Evolutionary conservation across 331 rosid genomes (phyloP), one percentile per base, ranked within the genome.

Genomic region (Quercus lobata): DNA sequence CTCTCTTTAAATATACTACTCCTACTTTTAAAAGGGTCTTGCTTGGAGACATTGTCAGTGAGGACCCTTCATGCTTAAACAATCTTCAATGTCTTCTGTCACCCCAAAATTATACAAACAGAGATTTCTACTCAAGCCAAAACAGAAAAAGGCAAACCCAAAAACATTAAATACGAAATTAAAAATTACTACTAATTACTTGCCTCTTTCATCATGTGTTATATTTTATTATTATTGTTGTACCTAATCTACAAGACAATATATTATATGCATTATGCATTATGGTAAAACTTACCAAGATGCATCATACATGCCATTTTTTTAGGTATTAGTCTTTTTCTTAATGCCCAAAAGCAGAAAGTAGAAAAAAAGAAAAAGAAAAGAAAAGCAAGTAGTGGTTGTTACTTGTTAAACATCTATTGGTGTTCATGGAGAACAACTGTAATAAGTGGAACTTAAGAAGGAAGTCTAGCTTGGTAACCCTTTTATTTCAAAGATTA

Each of bases 11-110:
- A 77, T 71, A 81, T 78, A 84, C 88, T 78, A 86, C 88, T 84
- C 83, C 29, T 69, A 76, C 54, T 53, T 71, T 56, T 75, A 8
- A 16, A 61, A 63, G 66, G 55, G 85, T 83, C 71, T 90, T 88
- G 88, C 88, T 90, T 85, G 91, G 88, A 85, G 85, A 89, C 83
- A 84, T 86, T 69, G 76, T 81, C 41, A 30, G 49, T 34, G 77
- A 78, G 86, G 88, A 71, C 81, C 83, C 84, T 85, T 82, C 66
- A 57, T 69, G 75, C 34, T 37, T 86, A 78, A 86, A 82, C 63
- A 84, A 83, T 52, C 74, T 72, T 73, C 80, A 44, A 3, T 76
- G 53, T 84, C 54, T 83, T 53, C 32, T 66, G 69, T 80, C 77
- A 71, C 25, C 57, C 34, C 25, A 61, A 71, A 63, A 57, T 57